Base-by-base conservation (phyloP, 352 stramenopile species). In the Globisporangium alternatum region DNA sequence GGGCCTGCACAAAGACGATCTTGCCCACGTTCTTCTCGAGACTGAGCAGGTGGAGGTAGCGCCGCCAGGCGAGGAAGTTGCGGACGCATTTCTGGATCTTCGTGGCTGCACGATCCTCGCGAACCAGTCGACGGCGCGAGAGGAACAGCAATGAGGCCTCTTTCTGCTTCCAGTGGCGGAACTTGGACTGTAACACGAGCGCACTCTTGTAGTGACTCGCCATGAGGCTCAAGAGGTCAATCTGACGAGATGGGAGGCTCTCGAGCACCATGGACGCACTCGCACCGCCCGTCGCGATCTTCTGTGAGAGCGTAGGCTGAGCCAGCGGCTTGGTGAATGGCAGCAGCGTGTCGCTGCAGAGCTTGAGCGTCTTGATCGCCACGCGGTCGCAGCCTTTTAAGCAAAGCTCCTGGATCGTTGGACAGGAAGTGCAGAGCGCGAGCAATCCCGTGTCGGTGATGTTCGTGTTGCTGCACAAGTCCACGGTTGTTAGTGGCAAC, bases 341-440 rank as follows among this genome's bases (percentile, higher is more conserved):
- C 53, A 90, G 59, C 0, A 82, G 49, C 0, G 30, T 55, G 13
- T 61, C 47, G 22, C 65, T 77, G 49, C 74, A 86, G 9, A 57
- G 62, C 49, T 76, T 65, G n/a, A 90, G 33, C 1, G 55, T 66
- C 30, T 69, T 61, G 25, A 72, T 59, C 9, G 80, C 83, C 8
- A 90, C 61, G 12, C 83, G 78, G 54, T 88, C 81, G 58, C 83
- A 93, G 25, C 80, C 81, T 67, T 85, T 80, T 8, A 93, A 63
- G 3, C 75, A 75, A 5, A 93, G 62, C 33, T 88, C 71, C n/a
- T 77, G 74, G 4, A 93, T 68, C 25, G 68, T 52, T 37, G 81
- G 76, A 35, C 83, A 90, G 0, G 60, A 62, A 0, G 66, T 49
- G 13, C 70, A 72, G 3, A 93, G 59, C 0, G 64, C 63, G 7